Evolutionary conservation across 2,329 filamentous ascomycete genomes (phyloP).

Genomic region (Teratosphaeria nubilosa): DNA sequence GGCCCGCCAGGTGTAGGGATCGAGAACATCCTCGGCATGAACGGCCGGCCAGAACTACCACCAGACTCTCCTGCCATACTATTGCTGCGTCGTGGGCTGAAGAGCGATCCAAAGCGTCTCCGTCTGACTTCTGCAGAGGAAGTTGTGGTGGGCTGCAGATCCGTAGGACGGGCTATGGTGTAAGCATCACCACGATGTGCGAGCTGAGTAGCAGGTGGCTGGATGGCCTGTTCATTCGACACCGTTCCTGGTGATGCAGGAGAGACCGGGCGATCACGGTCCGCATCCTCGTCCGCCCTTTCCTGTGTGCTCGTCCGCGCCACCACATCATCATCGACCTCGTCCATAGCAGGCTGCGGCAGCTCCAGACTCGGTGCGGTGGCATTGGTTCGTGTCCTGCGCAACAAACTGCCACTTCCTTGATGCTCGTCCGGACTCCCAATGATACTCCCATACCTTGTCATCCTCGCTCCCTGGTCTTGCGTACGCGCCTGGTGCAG

Average conservation of each 20-base stretch:
- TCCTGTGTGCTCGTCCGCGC: not conserved
- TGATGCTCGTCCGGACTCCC: constrained; percentile 38
- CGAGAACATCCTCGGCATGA: constrained; percentile 17
- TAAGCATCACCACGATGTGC: constrained; percentile 18
- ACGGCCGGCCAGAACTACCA: constrained; percentile 5
- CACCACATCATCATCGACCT: constrained; percentile 10
- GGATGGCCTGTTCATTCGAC: not conserved
- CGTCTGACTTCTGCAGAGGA: not conserved
- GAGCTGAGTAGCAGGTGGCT: constrained; percentile 14
- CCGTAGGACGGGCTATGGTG: constrained; percentile 9
- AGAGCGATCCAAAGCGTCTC: constrained; percentile 6
- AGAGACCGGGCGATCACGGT: constrained; percentile 6
- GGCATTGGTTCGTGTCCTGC: not conserved
- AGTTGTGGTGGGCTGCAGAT: not conserved
- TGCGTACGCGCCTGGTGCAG: constrained; percentile 8
- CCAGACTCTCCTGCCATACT: not conserved
- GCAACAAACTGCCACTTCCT: constrained; percentile 4
- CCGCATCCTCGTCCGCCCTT: constrained; percentile 1
- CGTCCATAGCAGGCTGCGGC: constrained; percentile 51
- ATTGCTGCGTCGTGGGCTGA: constrained; percentile 28
- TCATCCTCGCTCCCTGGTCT: constrained; percentile 22
- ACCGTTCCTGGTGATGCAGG: constrained; percentile 4
- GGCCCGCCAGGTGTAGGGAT: constrained; percentile 9
- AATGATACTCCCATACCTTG: constrained; percentile 55
- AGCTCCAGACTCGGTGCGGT: constrained; percentile 46